Percentiles rank a stretch among this genome's conserved stretches.
These are phyloP conservation scores for Crucihimalaya himalaica DNA, from an alignment of 345 rosid species.

Conservation along the genomic window DNA sequence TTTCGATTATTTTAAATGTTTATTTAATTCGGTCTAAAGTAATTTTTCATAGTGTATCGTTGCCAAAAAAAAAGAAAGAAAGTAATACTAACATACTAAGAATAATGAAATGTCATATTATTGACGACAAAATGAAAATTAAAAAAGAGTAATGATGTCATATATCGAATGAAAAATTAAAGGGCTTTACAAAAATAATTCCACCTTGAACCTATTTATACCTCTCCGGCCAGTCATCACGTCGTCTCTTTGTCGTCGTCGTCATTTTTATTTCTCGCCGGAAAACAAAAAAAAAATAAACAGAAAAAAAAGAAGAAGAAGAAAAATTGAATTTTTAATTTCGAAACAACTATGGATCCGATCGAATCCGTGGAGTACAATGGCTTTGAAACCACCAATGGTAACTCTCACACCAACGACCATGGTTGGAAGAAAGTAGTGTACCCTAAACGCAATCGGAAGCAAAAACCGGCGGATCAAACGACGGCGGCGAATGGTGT, in stretches of 20 bases:
- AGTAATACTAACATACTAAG: no score
- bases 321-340: not conserved
- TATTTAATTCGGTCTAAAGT: not conserved
- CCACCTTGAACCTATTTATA: slow-evolving; percentile 10
- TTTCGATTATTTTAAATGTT: not conserved
- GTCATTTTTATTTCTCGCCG: slow-evolving; percentile 10
- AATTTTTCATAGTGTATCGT: not conserved
- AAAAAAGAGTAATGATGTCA: no score
- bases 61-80: not conserved
- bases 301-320: not conserved
- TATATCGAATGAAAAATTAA: no score
- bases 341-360: slow-evolving; percentile 16
- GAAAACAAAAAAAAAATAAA: not conserved
- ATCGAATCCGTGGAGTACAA: slow-evolving; percentile 41
- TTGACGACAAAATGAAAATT: not conserved
- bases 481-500: slow-evolving; percentile 23
- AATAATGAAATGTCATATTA: not conserved
- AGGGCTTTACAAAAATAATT: no score
- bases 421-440: slow-evolving; percentile 78
- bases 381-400: slow-evolving; percentile 39
- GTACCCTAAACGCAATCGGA: slow-evolving; percentile 59
- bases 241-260: slow-evolving; percentile 21
- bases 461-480: slow-evolving; percentile 48
- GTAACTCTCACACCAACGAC: slow-evolving; percentile 37
- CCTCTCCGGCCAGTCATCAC: slow-evolving; percentile 19